A percentile compares a stretch with the other conserved stretches of the same genome.
phyloP scores from a whole-genome alignment of 1,284 basidiomycete species.

The Cystobasidium sp. region DNA sequence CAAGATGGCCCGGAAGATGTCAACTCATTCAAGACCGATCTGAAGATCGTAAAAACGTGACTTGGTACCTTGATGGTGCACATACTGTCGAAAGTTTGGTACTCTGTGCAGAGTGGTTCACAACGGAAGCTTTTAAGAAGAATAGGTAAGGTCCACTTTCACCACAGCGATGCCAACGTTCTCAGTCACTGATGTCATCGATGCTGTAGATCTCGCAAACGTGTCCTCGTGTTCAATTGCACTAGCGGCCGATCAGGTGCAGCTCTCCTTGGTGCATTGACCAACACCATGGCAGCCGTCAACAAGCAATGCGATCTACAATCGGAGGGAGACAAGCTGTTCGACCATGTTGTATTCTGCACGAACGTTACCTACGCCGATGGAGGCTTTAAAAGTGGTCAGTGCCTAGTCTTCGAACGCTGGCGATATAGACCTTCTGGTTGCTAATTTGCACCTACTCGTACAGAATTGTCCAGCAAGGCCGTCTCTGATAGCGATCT shows the following conservation, averaged over 20 bases:
- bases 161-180: neutral
- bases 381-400: slow-evolving; percentile 87
- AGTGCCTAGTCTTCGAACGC: slow-evolving; percentile 52
- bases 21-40: slow-evolving; percentile 72
- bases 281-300: slow-evolving; percentile 44
- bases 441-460: slow-evolving; percentile 37
- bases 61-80: slow-evolving; percentile 94
- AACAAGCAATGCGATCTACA: slow-evolving; percentile 21
- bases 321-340: slow-evolving; percentile 60
- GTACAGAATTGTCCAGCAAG: slow-evolving; percentile 71
- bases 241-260: slow-evolving; percentile 84
- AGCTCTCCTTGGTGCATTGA: slow-evolving; percentile 70
- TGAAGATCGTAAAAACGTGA: slow-evolving; percentile 58
- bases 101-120: slow-evolving; percentile 84
- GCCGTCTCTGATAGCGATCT: slow-evolving; percentile 70
- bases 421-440: neutral
- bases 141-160: neutral
- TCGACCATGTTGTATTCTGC: slow-evolving; percentile 89
- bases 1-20: slow-evolving; percentile 96
- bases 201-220: slow-evolving; percentile 51
- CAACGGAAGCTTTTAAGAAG: slow-evolving; percentile 43
- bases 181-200: neutral
- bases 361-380: slow-evolving; percentile 92
- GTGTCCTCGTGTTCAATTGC: slow-evolving; percentile 92
- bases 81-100: slow-evolving; percentile 90